Conservation (phyloP, 345 rosid genomes). For the Eucalyptus pumila region DNA sequence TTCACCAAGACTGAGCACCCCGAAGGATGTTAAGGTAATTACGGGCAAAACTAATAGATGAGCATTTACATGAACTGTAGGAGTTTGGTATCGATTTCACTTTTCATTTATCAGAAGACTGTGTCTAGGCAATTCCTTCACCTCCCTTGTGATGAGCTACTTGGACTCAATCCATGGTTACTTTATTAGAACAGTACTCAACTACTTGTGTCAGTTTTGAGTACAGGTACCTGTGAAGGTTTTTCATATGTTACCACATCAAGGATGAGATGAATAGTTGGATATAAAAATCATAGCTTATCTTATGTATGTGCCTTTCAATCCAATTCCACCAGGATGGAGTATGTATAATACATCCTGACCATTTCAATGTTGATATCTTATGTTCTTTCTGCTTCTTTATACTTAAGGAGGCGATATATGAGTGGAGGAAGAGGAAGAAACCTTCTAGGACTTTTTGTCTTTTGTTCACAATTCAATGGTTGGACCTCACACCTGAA, state of each 20-base stretch:
- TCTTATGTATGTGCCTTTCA: not conserved
- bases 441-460: not conserved
- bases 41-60: not conserved
- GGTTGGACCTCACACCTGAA: not conserved
- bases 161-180: not conserved
- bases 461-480: not conserved
- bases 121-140: not conserved
- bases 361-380: not conserved
- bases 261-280: not conserved
- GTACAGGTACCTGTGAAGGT: not conserved
- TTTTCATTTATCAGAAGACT: not conserved
- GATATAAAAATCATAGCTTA: not conserved
- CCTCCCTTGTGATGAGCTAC: not conserved
- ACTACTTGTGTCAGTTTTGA: not conserved
- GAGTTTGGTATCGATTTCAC: not conserved
- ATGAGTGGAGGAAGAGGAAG: not conserved
- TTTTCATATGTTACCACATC: not conserved
- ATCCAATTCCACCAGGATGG: not conserved
- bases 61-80: not conserved
- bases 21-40: not conserved
- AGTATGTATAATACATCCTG: not conserved
- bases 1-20: conserved; percentile 42
- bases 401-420: not conserved
- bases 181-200: not conserved
- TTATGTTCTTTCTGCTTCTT: not conserved